A percentile compares a stretch with the other conserved stretches of the same genome.
Conservation (phyloP, 2,329 filamentous ascomycete species). For the Magnaporthales sp. region DNA sequence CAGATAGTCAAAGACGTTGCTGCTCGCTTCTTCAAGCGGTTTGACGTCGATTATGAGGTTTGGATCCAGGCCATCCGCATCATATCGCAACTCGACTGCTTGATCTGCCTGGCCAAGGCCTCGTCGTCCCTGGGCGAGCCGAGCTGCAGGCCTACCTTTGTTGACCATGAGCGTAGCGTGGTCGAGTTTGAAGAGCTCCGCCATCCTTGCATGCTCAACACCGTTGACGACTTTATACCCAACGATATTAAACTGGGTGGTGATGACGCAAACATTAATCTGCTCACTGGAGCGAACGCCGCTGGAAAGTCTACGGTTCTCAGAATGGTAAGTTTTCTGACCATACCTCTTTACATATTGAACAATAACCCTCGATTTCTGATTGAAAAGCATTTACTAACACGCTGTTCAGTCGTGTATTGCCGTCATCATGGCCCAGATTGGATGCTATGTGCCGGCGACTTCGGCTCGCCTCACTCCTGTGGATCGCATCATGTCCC, state of each 20-base stretch:
- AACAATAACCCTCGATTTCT: background rate
- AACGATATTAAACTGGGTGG: slow-evolving; percentile 89
- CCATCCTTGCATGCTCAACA: slow-evolving; percentile 88
- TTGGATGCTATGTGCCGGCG: slow-evolving; percentile 88
- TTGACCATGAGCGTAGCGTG: slow-evolving; percentile 74
- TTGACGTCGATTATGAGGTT: slow-evolving; percentile 74
- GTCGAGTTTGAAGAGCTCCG: slow-evolving; percentile 89
- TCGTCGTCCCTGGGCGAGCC: slow-evolving; percentile 78
- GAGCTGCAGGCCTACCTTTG: slow-evolving; percentile 80
- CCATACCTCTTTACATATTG: background rate
- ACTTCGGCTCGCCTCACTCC: slow-evolving; percentile 76
- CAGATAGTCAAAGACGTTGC: slow-evolving; percentile 86
- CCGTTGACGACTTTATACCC: slow-evolving; percentile 89
- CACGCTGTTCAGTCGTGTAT: slow-evolving; percentile 62
- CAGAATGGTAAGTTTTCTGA: slow-evolving; percentile 62
- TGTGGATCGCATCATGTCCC: slow-evolving; percentile 96
- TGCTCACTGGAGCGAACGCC: slow-evolving; percentile 92
- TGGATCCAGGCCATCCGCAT: slow-evolving; percentile 91
- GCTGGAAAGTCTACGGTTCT: slow-evolving; percentile 95
- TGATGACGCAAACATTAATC: slow-evolving; percentile 69
- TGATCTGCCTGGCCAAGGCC: slow-evolving; percentile 86
- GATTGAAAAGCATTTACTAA: slow-evolving; percentile 14
- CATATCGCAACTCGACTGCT: slow-evolving; percentile 85
- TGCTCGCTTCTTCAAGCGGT: slow-evolving; percentile 73
- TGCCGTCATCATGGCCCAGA: slow-evolving; percentile 94